These are phyloP conservation scores for Thalassiosira ordinaria DNA, from an alignment of 352 stramenopile genomes.

Conservation along the genomic window DNA sequence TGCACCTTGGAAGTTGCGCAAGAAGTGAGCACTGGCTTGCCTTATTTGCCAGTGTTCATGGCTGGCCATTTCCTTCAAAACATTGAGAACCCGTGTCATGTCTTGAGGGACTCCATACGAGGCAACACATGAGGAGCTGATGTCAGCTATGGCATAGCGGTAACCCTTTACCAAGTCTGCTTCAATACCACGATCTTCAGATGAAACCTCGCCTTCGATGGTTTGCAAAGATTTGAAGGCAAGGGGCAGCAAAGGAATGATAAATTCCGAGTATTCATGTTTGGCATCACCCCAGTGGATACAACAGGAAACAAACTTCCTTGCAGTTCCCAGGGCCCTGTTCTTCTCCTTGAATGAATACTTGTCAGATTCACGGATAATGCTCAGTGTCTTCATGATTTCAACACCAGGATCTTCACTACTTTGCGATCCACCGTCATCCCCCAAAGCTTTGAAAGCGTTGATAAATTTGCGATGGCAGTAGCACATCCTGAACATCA, in stretches of 20 bases:
- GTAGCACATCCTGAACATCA: constrained; percentile 82
- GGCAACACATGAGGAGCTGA: constrained; percentile 75
- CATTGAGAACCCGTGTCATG: constrained; percentile 68
- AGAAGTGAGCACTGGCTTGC: constrained; percentile 80
- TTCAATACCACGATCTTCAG: constrained; percentile 65
- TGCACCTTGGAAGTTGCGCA: constrained; percentile 83
- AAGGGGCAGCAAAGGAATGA: constrained; percentile 79
- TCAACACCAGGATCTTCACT: constrained; percentile 60
- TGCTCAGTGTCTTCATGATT: constrained; percentile 71
- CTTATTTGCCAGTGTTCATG: constrained; percentile 83
- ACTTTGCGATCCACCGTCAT: constrained; percentile 4
- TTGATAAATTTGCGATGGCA: constrained; percentile 76
- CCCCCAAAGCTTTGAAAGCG: constrained; percentile 42
- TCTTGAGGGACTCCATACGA: constrained; percentile 62
- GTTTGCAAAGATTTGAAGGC: constrained; percentile 80
- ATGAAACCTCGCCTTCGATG: constrained; percentile 62
- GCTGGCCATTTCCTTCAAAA: constrained; percentile 58
- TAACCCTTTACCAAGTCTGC: constrained; percentile 82
- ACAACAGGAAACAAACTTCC: constrained; percentile 83
- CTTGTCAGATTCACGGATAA: constrained; percentile 48
- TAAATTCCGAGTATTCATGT: constrained; percentile 78
- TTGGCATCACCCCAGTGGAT: constrained; percentile 82
- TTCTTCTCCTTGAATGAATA: constrained; percentile 74
- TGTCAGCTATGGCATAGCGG: constrained; percentile 70
- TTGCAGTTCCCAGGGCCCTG: constrained; percentile 75